These are phyloP conservation scores for cucumber (Cucumis sativus) DNA, from an alignment of 306 rosid genomes.

Conservation along the genomic window Cucumber_9930_V3 NC_026660.2:13650001-13650500, in stretches of 20 bases:
- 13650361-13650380: too few relatives aligned
- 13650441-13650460: too few relatives aligned
- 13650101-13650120: not conserved
- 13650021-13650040: conserved; percentile 50
- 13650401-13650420: too few relatives aligned
- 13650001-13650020: conserved; percentile 41
- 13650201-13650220: not conserved
- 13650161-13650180: not conserved
- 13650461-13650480: too few relatives aligned
- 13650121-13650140: not conserved
- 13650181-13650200: not conserved
- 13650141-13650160: not conserved
- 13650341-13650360: too few relatives aligned
- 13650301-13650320: not conserved
- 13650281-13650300: not conserved
- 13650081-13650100: not conserved
- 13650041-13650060: not conserved
- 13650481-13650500: too few relatives aligned
- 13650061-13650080: not conserved
- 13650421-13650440: too few relatives aligned
- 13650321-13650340: too few relatives aligned
- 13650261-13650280: too few relatives aligned
- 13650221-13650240: not conserved
- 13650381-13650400: too few relatives aligned
- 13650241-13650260: not conserved